Percentiles rank a stretch among this genome's conserved stretches.
Conservation (phyloP, 352 stramenopile species). For the Globisporangium lucens region DNA sequence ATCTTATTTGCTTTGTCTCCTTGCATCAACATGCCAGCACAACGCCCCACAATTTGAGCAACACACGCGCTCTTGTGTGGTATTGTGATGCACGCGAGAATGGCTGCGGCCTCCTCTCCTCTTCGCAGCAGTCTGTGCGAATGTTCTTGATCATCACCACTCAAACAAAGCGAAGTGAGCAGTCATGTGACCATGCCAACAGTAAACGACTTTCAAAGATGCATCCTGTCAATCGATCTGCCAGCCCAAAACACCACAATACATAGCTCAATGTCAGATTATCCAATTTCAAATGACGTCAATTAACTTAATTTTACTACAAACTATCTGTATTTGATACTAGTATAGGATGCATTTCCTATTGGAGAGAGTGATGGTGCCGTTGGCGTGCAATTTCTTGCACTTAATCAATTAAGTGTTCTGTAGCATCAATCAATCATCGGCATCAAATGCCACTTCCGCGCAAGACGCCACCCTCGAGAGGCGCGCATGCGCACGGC, state of each 20-base stretch:
- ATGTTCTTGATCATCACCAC: not conserved
- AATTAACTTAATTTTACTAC: no score
- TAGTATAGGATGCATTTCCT: not conserved
- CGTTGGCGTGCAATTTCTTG: not conserved
- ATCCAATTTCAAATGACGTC: no score
- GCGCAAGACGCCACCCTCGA: conserved; percentile 11
- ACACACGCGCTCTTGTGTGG: not conserved
- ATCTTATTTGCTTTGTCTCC: not conserved
- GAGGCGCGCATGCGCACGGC: not conserved
- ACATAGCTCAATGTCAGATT: not conserved
- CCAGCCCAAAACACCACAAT: not conserved
- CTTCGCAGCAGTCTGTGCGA: not conserved
- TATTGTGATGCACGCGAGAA: not conserved
- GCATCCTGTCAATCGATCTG: not conserved
- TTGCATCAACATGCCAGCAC: not conserved
- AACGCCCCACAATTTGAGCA: not conserved
- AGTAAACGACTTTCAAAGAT: not conserved
- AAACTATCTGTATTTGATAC: not conserved
- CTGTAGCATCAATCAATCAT: not conserved
- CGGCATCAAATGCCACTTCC: conserved; percentile 13
- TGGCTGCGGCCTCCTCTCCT: not conserved
- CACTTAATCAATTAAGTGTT: not conserved
- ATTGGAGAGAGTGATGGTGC: conserved; percentile 5
- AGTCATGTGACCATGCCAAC: not conserved
- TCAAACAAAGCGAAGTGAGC: not conserved